Conservation (phyloP, 2,329 filamentous ascomycete species). For the Trichoderma hamatum region DNA sequence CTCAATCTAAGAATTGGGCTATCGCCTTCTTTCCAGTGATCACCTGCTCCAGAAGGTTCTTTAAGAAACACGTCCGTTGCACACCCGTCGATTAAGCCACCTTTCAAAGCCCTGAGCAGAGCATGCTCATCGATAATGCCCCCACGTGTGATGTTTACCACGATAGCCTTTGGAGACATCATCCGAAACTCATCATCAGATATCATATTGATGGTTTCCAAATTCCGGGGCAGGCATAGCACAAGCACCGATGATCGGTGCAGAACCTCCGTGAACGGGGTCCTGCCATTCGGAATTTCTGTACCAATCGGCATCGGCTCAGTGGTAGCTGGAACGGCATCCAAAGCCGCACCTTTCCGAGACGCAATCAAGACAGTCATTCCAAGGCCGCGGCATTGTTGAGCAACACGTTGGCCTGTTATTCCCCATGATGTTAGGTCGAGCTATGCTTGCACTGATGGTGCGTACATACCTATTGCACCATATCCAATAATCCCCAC, state of each 20-base stretch:
- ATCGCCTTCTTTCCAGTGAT: background rate
- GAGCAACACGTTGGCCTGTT: background rate
- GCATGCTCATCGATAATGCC: background rate
- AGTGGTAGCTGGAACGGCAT: background rate
- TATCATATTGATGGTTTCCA: background rate
- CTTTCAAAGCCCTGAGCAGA: background rate
- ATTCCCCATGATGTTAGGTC: background rate
- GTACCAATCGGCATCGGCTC: background rate
- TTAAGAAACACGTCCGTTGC: background rate
- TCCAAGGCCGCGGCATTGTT: background rate
- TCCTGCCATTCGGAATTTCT: background rate
- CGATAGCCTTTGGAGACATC: background rate
- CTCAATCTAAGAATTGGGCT: constrained; percentile 2
- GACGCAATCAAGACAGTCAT: constrained; percentile 10
- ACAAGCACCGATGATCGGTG: constrained; percentile 6
- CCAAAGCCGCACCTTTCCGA: background rate
- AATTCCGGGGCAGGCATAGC: background rate
- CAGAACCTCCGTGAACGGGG: background rate
- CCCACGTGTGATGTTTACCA: background rate
- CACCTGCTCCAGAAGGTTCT: constrained; percentile 2
- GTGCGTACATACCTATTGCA: background rate
- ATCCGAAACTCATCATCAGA: background rate
- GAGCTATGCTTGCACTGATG: background rate
- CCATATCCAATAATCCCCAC: background rate
- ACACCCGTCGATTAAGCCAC: background rate